Evolutionary conservation across 176 grass and related monocot genomes (phyloP), one percentile per base, ranked within the genome.

Genomic region (Tillandsia leiboldiana): DNA sequence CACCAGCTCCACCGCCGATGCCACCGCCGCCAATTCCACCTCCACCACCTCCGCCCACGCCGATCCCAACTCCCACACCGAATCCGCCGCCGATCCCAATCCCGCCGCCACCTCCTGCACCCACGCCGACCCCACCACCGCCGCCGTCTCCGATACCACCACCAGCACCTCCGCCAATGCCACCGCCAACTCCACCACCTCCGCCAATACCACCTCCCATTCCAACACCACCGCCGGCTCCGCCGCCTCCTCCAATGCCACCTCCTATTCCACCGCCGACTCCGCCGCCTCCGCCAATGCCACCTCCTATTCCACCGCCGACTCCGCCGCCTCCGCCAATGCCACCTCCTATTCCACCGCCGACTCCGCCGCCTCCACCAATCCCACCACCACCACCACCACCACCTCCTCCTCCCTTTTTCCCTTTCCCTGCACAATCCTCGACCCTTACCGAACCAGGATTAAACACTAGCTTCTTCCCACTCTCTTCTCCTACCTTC

Each of bases 381-480:
- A 22, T 22, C 1, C 71, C 78, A 66, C 3, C 72, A 17, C 71
- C 75, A 3, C 10, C 11, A 9, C 26, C 53, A 2, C 57, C 70
- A 4, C 56, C 77, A 11, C 61, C 61, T 8, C 48, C 66, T 5
- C 68, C 51, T 53, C 52, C 15, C 27, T 76, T 83, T 11, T 65
- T 79, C 12, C 59, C 58, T 58, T 77, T 82, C 9, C 53, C 56
- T 9, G 6, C 69, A 49, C 86, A 86, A 1, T 79, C 72, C 51
- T 80, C 75, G 7, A 59, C 70, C 17, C 11, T 27, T 7, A 51
- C 8, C 49, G 51, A 29, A 50, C 29, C 59, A 68, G 12, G n/a
- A 6, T 61, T 18, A 61, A 61, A 61, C 56, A 18, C 14, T n/a
- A 8, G 22, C 56, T 20, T 61, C 22, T 61, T 20, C n/a, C 56